Percentiles rank a stretch among this genome's conserved stretches.
Conservation (phyloP, 768 basidiomycete genomes). For the Lyophyllum shimeji region DNA sequence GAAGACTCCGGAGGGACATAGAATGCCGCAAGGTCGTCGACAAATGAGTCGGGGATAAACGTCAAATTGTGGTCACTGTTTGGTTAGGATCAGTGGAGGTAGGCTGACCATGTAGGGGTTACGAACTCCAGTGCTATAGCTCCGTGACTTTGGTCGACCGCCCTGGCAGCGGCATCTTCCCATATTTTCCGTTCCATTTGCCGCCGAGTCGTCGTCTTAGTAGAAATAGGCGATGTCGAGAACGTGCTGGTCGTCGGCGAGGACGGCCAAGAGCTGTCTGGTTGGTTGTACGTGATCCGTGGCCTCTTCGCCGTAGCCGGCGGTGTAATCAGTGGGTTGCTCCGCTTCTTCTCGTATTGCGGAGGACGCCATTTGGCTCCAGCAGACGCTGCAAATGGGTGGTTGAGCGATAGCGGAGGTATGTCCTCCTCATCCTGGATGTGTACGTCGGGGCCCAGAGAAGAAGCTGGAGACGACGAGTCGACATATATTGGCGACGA, state of each 20-base stretch:
- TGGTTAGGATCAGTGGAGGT: slow-evolving; percentile 5
- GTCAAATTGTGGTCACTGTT: slow-evolving; percentile 42
- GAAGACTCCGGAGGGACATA: slow-evolving; percentile 40
- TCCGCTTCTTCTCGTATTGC: slow-evolving; percentile 40
- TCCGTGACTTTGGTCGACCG: slow-evolving; percentile 48
- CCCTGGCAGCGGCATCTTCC: slow-evolving; percentile 43
- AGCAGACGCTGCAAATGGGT: slow-evolving; percentile 63
- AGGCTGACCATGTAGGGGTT: background rate
- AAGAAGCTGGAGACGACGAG: slow-evolving; percentile 28
- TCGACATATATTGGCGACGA: slow-evolving; percentile 42
- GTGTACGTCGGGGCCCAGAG: slow-evolving; percentile 23
- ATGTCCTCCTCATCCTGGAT: slow-evolving; percentile 14
- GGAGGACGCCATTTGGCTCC: slow-evolving; percentile 43
- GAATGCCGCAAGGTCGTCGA: slow-evolving; percentile 45
- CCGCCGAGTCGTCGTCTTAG: slow-evolving; percentile 18
- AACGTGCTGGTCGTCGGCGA: slow-evolving; percentile 4
- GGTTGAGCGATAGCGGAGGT: slow-evolving; percentile 18
- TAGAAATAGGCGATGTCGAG: background rate
- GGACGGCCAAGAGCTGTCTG: background rate
- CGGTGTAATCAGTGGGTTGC: slow-evolving; percentile 14
- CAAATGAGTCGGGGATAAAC: slow-evolving; percentile 48
- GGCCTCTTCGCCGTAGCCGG: slow-evolving; percentile 10
- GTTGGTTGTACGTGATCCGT: slow-evolving; percentile 14
- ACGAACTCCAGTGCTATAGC: slow-evolving; percentile 57
- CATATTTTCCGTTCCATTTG: slow-evolving; percentile 40